phyloP scores from a whole-genome alignment of 2,329 filamentous ascomycete genomes.

The Allantophomopsis cytisporea region DNA sequence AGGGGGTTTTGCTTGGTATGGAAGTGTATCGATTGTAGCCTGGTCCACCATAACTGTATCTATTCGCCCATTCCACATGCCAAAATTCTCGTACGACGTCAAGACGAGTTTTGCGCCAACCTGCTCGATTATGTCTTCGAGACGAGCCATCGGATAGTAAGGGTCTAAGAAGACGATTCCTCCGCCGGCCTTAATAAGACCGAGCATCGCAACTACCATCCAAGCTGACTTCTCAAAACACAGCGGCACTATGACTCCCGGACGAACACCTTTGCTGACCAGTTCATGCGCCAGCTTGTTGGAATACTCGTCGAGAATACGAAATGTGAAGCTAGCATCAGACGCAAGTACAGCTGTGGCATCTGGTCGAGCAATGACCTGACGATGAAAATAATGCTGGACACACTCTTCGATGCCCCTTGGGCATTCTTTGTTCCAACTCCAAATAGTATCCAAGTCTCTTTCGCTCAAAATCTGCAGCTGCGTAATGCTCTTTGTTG shows the following conservation, averaged over 20 bases:
- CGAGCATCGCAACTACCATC: conserved; percentile 12
- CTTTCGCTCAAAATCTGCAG: neutral
- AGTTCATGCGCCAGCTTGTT: conserved; percentile 2
- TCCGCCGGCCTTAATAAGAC: conserved; percentile 13
- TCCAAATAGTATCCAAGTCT: neutral
- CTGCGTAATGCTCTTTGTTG: neutral
- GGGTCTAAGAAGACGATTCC: conserved; percentile 15
- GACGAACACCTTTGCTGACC: conserved; percentile 2
- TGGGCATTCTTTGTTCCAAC: conserved; percentile 2
- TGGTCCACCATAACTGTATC: no score
- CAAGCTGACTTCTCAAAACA: conserved; percentile 13
- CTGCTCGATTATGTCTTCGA: conserved; percentile 3
- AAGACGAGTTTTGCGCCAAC: neutral
- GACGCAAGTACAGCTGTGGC: conserved; percentile 7
- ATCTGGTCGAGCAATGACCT: conserved; percentile 2
- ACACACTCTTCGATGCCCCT: conserved; percentile 2
- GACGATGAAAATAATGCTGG: conserved; percentile 3
- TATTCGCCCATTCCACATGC: no score
- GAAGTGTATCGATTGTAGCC: no score
- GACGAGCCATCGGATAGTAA: conserved; percentile 1
- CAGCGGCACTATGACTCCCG: conserved; percentile 6
- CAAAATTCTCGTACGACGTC: neutral
- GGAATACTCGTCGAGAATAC: conserved; percentile 5
- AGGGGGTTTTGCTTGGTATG: no score
- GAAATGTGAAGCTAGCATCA: conserved; percentile 9